Conservation (phyloP, 495 filamentous ascomycete species). For the Echria macrotheca region DNA sequence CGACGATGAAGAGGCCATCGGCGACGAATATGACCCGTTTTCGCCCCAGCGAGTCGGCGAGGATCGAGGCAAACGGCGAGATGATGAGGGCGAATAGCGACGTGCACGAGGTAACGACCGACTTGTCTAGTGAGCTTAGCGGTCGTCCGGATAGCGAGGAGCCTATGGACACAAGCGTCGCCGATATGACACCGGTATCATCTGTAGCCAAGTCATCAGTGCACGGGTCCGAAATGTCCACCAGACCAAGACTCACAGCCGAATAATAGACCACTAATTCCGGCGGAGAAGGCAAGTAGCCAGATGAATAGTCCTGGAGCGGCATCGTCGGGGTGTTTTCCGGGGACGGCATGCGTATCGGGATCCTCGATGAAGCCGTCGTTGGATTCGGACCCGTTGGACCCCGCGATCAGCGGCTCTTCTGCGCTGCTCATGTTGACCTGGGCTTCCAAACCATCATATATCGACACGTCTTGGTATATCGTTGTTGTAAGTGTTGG, state of each 20-base stretch:
- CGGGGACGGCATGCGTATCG: slow-evolving; percentile 1
- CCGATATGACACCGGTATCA: slow-evolving; percentile 84
- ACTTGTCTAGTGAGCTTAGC: slow-evolving; percentile 73
- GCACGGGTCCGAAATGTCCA: not conserved
- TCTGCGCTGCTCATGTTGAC: slow-evolving; percentile 19
- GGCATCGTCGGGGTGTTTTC: slow-evolving; percentile 7
- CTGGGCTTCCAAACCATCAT: not conserved
- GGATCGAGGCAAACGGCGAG: slow-evolving; percentile 66
- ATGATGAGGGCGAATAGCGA: slow-evolving; percentile 73
- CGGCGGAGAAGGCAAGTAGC: slow-evolving; percentile 72
- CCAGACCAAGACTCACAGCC: slow-evolving; percentile 64
- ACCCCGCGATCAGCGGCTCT: slow-evolving; percentile 23
- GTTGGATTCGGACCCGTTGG: not conserved
- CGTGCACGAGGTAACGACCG: slow-evolving; percentile 76
- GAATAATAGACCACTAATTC: slow-evolving; percentile 81
- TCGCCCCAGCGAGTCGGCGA: slow-evolving; percentile 71
- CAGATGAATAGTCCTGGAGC: slow-evolving; percentile 53
- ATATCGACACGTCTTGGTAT: too few relatives aligned
- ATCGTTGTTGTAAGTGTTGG: too few relatives aligned
- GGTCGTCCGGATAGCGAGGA: slow-evolving; percentile 62
- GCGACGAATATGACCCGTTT: slow-evolving; percentile 71
- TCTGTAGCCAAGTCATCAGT: slow-evolving; percentile 39
- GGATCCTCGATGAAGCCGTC: slow-evolving; percentile 1
- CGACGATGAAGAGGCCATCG: slow-evolving; percentile 71
- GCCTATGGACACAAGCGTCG: slow-evolving; percentile 74